Base-by-base conservation (phyloP, 805 yeast species). In the Ogataea minuta region DNA sequence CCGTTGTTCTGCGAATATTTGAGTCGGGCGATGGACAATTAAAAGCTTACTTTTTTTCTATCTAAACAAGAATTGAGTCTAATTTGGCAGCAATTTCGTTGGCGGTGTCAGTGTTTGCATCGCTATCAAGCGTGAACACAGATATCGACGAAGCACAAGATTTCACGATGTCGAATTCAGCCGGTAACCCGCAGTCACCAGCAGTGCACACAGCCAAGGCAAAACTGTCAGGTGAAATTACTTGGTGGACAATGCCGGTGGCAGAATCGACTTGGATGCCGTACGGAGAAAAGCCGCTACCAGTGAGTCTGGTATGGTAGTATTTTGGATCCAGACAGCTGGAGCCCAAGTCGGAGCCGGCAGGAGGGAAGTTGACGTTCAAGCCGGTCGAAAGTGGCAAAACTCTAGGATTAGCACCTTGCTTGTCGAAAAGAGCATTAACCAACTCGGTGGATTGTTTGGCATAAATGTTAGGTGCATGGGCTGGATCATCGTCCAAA, bases 1-100 rank as follows among this genome's bases (percentile, higher is more conserved):
- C 77, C 81, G 1, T 58, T 86, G 51, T 91, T 90, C 63, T 83
- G 81, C 4, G 95, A 89, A 29, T 91, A 84, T 57, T 60, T 90
- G 42, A 78, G 77, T 47, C 76, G 74, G 50, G 81, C 84, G 51
- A 68, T 84, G 46, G 66, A 71, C 33, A 60, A 63, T 20, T 31
- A 24, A 16, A 15, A 15, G 23, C 2, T 12, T 12, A 5, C 3
- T n/a, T 13, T 19, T 4, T 23, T n/a, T 28, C 19, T 29, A 19
- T 29, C 28, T 23, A 23, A 9, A 23, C 27, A 13, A 24, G 9
- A 17, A 43, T 26, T 23, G 38, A 35, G 34, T 26, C 16, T 31
- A 44, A 39, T n/a, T 31, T 40, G 19, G 40, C 12, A 6, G 32
- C 20, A 4, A 49, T 28, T 20, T 39, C 34, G 28, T 34, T 31